Percentiles rank a stretch among this genome's conserved stretches.
Conservation (phyloP, 176 grass and related monocot genomes). For the Carex littledalei region DNA sequence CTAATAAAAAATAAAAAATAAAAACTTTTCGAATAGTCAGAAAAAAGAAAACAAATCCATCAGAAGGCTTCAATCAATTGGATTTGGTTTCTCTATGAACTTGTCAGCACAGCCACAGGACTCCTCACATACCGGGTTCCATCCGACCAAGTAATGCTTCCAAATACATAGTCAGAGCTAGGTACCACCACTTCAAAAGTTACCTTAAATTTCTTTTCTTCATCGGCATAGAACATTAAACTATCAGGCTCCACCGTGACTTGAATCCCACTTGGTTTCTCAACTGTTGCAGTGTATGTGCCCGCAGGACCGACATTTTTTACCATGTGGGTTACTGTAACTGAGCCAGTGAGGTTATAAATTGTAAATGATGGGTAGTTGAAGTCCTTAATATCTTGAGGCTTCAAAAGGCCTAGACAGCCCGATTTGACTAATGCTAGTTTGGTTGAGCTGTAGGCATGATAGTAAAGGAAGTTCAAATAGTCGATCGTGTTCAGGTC, state of each 20-base stretch:
- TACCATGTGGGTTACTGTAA: slow-evolving; percentile 25
- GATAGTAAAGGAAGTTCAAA: slow-evolving; percentile 55
- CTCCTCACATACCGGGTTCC: slow-evolving; percentile 45
- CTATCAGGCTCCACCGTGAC: slow-evolving; percentile 37
- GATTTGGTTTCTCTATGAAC: neutral
- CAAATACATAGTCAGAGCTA: slow-evolving; percentile 33
- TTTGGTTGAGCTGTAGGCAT: slow-evolving; percentile 41
- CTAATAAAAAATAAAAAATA: too few relatives aligned
- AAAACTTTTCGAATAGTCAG: neutral
- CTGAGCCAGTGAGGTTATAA: neutral
- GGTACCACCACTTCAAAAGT: slow-evolving; percentile 5
- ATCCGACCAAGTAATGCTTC: slow-evolving; percentile 50
- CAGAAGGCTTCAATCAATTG: neutral
- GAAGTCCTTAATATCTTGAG: slow-evolving; percentile 27
- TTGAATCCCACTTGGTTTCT: slow-evolving; percentile 36
- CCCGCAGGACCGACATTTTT: slow-evolving; percentile 41
- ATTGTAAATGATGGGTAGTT: slow-evolving; percentile 64
- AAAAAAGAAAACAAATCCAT: neutral
- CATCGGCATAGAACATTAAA: slow-evolving; percentile 32
- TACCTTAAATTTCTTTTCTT: slow-evolving; percentile 54
- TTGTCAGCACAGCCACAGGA: slow-evolving; percentile 32
- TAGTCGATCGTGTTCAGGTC: slow-evolving; percentile 38
- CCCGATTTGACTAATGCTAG: slow-evolving; percentile 21
- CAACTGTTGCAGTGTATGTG: slow-evolving; percentile 38
- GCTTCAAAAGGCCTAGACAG: slow-evolving; percentile 28